Conservation (phyloP, 257 asterid genomes). For the Cinchona pubescens region DNA sequence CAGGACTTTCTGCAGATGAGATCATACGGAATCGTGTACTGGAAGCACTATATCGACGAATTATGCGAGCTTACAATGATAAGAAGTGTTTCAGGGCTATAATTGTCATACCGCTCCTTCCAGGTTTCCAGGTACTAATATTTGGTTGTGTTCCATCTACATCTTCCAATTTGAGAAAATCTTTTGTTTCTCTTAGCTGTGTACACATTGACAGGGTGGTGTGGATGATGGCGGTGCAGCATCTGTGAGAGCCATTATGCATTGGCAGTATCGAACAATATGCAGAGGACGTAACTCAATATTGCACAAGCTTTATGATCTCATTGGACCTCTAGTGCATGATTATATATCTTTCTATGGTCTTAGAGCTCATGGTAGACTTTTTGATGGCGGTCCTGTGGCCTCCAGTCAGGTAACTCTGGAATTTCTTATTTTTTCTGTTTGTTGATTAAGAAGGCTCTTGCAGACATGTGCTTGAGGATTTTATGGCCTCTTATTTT, state of each 20-base stretch:
- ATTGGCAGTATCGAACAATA: slow-evolving; percentile 94
- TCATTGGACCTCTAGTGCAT: slow-evolving; percentile 71
- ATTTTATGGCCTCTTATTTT: too few species aligned
- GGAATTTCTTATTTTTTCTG: too few species aligned
- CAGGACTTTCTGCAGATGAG: slow-evolving; percentile 93
- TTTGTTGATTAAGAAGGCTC: too few species aligned
- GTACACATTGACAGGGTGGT: slow-evolving; percentile 64
- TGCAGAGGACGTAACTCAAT: slow-evolving; percentile 75
- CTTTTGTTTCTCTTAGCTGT: slow-evolving; percentile 16
- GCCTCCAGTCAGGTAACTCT: slow-evolving; percentile 75
- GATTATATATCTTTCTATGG: slow-evolving; percentile 90
- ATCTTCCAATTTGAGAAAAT: slow-evolving; percentile 17
- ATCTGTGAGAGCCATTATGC: slow-evolving; percentile 97
- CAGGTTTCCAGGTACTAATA: slow-evolving; percentile 85
- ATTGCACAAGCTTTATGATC: slow-evolving; percentile 62
- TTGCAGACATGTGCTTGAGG: too few species aligned
- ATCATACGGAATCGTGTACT: slow-evolving; percentile 76
- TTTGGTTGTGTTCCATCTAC: slow-evolving; percentile 9
- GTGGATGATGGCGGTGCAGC: slow-evolving; percentile 99
- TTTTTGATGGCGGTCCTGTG: slow-evolving; percentile 78
- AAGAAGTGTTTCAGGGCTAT: slow-evolving; percentile 86
- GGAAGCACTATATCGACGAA: slow-evolving; percentile 72
- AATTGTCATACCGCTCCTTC: slow-evolving; percentile 89
- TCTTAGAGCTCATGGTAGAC: slow-evolving; percentile 74
- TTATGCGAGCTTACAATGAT: slow-evolving; percentile 80